These are phyloP conservation scores for Suillus decipiens DNA, from an alignment of 768 basidiomycete species.

Conservation along the genomic window DNA sequence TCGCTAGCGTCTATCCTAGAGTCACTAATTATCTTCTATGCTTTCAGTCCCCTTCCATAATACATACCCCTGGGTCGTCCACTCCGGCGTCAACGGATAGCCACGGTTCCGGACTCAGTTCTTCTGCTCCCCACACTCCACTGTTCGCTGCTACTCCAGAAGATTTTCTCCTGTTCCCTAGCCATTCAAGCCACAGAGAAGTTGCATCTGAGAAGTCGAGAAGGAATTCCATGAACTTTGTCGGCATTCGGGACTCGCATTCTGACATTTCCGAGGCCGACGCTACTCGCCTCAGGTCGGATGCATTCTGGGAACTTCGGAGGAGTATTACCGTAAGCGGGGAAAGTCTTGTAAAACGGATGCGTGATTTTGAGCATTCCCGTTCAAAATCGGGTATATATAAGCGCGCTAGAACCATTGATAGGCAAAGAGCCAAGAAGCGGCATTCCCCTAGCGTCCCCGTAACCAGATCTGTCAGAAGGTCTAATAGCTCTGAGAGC, in stretches of 20 bases:
- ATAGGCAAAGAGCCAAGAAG: slow-evolving; percentile 43
- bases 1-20: slow-evolving; percentile 11
- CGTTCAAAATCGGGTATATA: slow-evolving; percentile 43
- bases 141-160: slow-evolving; percentile 49
- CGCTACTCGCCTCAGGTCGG: slow-evolving; percentile 52
- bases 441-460: slow-evolving; percentile 32
- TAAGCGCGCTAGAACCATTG: slow-evolving; percentile 40
- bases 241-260: slow-evolving; percentile 22
- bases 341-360: slow-evolving; percentile 67
- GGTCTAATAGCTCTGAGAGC: slow-evolving; percentile 32
- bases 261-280: slow-evolving; percentile 29
- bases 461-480: slow-evolving; percentile 17
- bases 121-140: slow-evolving; percentile 34
- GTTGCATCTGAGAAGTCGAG: slow-evolving; percentile 12
- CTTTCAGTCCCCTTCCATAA: slow-evolving; percentile 18
- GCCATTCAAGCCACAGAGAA: slow-evolving; percentile 17
- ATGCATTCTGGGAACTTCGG: slow-evolving; percentile 67
- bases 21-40: slow-evolving; percentile 12
- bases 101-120: slow-evolving; percentile 23
- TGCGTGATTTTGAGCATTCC: slow-evolving; percentile 69
- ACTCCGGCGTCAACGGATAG: slow-evolving; percentile 33
- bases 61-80: slow-evolving; percentile 28
- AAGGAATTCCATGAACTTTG: slow-evolving; percentile 26
- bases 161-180: slow-evolving; percentile 49
- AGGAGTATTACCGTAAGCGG: slow-evolving; percentile 63